Base-by-base conservation (phyloP, 1,284 basidiomycete genomes). In the Phlebopus sp. region DNA sequence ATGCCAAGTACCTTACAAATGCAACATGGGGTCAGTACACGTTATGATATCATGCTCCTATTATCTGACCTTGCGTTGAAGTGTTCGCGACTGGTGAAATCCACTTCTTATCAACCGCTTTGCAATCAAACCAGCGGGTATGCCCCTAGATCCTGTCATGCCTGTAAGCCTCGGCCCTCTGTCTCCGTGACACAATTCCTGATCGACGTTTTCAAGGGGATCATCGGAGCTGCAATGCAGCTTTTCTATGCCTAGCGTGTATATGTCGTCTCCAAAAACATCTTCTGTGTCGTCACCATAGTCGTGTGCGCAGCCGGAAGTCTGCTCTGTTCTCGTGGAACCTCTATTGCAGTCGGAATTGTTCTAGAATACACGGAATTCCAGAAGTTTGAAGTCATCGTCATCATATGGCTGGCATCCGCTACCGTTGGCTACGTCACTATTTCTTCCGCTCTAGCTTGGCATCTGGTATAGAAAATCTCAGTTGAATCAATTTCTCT, bases 211-310 rank as follows among this genome's bases (percentile, higher is more conserved):
- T 23, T 23, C 21, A 23, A 71, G 69, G 67, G 59, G 7, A 57
- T 72, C 23, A 68, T 69, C 36, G 66, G 64, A 5, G 48, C 55
- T 14, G 42, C 63, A 18, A 67, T 73, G 15, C 68, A 72, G 49
- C 29, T 59, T 6, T 71, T 70, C 53, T 69, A 69, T 40, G 64
- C 66, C 4, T 72, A 69, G 70, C 56, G 71, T 25, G 59, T 73
- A 40, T 53, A 59, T 14, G 55, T 69, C 14, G 45, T 72, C 11
- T 69, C 69, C 5, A 56, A 53, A 18, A 67, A 58, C 41, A 55
- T 49, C 45, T 52, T 53, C n/a, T 23, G 64, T 5, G 56, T 59
- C 8, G 47, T 35, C 5, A 13, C 4, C 2, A 29, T 29, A 29
- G 27, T 29, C 27, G 27, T 29, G 2, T 29, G 27, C 27, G 27